These are phyloP conservation scores for Elongisporangium anandrum DNA, from an alignment of 352 stramenopile species.

Conservation along the genomic window DNA sequence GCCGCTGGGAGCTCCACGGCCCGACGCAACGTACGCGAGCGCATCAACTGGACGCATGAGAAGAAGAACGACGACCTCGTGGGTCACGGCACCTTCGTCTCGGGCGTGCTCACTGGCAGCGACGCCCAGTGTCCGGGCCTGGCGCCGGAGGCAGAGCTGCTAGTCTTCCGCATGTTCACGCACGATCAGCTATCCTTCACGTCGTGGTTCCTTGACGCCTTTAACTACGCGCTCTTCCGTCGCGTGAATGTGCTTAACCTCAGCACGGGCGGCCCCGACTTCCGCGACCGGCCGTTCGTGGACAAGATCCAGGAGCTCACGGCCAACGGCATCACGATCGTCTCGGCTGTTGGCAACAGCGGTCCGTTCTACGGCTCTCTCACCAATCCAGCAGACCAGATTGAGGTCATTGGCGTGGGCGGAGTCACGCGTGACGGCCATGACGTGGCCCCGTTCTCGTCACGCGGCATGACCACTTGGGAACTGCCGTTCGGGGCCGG, in stretches of 20 bases:
- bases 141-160: slow-evolving; percentile 70
- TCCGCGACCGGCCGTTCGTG: slow-evolving; percentile 83
- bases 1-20: slow-evolving; percentile 19
- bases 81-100: slow-evolving; percentile 85
- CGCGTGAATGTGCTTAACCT: slow-evolving; percentile 83
- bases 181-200: slow-evolving; percentile 84
- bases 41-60: slow-evolving; percentile 88
- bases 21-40: slow-evolving; percentile 62
- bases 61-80: slow-evolving; percentile 63
- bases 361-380: slow-evolving; percentile 81
- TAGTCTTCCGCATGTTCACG: slow-evolving; percentile 86
- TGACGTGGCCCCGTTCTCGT: slow-evolving; percentile 75
- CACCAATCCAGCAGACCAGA: slow-evolving; percentile 83
- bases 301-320: slow-evolving; percentile 84
- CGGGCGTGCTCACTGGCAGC: slow-evolving; percentile 58
- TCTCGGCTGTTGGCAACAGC: slow-evolving; percentile 83
- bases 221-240: slow-evolving; percentile 85
- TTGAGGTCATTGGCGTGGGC: slow-evolving; percentile 81
- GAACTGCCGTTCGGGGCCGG: slow-evolving; percentile 79
- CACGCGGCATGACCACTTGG: slow-evolving; percentile 83
- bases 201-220: slow-evolving; percentile 88
- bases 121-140: slow-evolving; percentile 67
- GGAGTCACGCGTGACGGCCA: slow-evolving; percentile 42
- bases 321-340: slow-evolving; percentile 75
- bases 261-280: slow-evolving; percentile 81